Conservation (phyloP, 1,139 yeast genomes). For the Taphrina betulina region DNA sequence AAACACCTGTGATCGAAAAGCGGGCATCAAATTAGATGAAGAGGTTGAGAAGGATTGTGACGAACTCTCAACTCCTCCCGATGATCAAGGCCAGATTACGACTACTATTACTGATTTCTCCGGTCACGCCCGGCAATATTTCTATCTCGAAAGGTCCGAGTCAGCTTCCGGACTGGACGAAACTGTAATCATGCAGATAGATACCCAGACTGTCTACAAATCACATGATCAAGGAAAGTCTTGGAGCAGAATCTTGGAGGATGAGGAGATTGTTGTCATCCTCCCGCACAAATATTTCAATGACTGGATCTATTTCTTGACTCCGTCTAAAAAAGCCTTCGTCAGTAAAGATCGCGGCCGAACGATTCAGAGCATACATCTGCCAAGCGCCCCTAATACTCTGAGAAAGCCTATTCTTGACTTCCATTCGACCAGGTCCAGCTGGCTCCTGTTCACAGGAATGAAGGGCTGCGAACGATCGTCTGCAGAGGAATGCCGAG, state of each 20-base stretch:
- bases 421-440: constrained; percentile 58
- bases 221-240: constrained; percentile 77
- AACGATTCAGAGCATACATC: constrained; percentile 42
- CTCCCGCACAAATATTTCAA: constrained; percentile 61
- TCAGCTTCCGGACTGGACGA: constrained; percentile 54
- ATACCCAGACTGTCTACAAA: constrained; percentile 54
- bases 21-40: constrained; percentile 39
- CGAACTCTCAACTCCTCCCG: constrained; percentile 22
- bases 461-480: constrained; percentile 56
- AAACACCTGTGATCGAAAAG: constrained; percentile 49
- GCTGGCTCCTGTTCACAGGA: constrained; percentile 71
- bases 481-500: constrained; percentile 52
- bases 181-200: constrained; percentile 66
- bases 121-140: constrained; percentile 54
- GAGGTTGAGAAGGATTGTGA: constrained; percentile 38
- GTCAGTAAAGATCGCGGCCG: constrained; percentile 69
- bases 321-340: constrained; percentile 54
- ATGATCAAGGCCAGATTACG: constrained; percentile 39
- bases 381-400: constrained; percentile 55
- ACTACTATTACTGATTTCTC: constrained; percentile 44
- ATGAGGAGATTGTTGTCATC: constrained; percentile 55
- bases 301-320: constrained; percentile 63
- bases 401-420: constrained; percentile 49
- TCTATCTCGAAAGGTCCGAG: constrained; percentile 54
- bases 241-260: constrained; percentile 54